These are phyloP conservation scores for Ampelomyces quisqualis DNA, from an alignment of 2,329 filamentous ascomycete genomes.

Conservation along the genomic window DNA sequence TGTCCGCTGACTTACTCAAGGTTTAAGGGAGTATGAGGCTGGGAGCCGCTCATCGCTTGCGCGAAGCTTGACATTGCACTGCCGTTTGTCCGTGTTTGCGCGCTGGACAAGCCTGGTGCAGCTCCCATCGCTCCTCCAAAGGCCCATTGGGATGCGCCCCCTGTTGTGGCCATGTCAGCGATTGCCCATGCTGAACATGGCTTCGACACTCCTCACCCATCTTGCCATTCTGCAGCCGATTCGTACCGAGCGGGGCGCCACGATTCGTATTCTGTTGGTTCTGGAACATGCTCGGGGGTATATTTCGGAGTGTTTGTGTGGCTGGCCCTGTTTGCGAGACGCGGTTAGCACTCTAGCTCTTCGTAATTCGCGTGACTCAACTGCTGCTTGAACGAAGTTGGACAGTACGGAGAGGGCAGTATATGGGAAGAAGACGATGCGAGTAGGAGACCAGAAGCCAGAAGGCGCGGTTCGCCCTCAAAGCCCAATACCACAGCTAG, in stretches of 20 bases:
- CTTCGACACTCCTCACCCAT: constrained; percentile 46
- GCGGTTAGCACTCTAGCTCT: constrained; percentile 9
- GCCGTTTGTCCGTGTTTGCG: constrained; percentile 53
- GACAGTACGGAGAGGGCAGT: too few species aligned
- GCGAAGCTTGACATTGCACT: constrained; percentile 56
- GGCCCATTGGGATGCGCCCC: constrained; percentile 59
- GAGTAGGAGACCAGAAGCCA: too few species aligned
- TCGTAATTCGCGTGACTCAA: neutral
- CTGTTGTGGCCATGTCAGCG: constrained; percentile 38
- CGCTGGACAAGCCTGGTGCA: constrained; percentile 53
- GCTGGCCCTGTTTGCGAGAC: constrained; percentile 47
- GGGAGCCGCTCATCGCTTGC: constrained; percentile 57
- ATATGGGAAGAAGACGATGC: too few species aligned
- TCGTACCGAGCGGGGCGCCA: constrained; percentile 50
- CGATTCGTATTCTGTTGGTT: constrained; percentile 54
- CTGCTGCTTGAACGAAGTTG: constrained; percentile 1
- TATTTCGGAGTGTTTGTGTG: constrained; percentile 54
- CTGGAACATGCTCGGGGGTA: constrained; percentile 54
- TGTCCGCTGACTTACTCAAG: constrained; percentile 53
- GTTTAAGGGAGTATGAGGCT: constrained; percentile 56
- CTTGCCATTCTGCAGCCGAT: constrained; percentile 57
- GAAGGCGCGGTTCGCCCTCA: too few species aligned
- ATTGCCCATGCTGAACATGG: constrained; percentile 1
- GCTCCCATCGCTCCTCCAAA: constrained; percentile 58
- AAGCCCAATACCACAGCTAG: neutral